phyloP scores from a whole-genome alignment of 106 monocot genomes.

The Agapanthus africanus region DNA sequence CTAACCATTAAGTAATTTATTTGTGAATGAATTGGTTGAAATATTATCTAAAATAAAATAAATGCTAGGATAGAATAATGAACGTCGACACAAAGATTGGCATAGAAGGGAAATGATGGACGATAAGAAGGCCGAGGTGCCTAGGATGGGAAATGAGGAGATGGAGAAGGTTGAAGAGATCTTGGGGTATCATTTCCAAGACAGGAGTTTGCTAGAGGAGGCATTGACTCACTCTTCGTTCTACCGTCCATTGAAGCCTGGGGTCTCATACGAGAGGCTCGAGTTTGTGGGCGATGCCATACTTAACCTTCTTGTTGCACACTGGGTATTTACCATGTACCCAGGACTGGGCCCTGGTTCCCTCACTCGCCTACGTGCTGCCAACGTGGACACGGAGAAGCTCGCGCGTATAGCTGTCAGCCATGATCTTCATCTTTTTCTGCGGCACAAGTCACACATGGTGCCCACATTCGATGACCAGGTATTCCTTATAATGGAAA shows the following conservation, averaged over 20 bases:
- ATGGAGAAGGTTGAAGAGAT: slow-evolving; percentile 31
- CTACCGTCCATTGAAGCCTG: slow-evolving; percentile 7
- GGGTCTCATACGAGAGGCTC: slow-evolving; percentile 28
- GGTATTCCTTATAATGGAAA: too few species aligned
- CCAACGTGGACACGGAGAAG: slow-evolving; percentile 58
- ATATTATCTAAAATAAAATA: too few species aligned
- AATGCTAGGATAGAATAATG: too few species aligned
- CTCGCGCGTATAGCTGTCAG: slow-evolving; percentile 39
- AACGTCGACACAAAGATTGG: too few species aligned
- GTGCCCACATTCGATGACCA: slow-evolving; percentile 4
- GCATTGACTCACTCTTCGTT: slow-evolving; percentile 43
- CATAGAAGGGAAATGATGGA: too few species aligned
- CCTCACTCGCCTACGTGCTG: slow-evolving; percentile 43
- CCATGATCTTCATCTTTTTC: slow-evolving; percentile 19
- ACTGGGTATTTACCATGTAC: slow-evolving; percentile 21
- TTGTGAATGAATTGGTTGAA: too few species aligned
- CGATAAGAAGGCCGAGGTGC: too few species aligned
- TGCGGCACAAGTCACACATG: slow-evolving; percentile 35
- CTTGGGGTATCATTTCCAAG: slow-evolving; percentile 25
- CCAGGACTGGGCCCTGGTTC: slow-evolving; percentile 22
- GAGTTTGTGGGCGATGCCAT: slow-evolving; percentile 48
- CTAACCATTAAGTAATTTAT: too few species aligned
- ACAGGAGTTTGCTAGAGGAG: slow-evolving; percentile 28
- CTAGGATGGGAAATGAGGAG: too few species aligned
- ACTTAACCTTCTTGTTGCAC: slow-evolving; percentile 21